Percentiles rank a stretch among this genome's conserved stretches.
These are phyloP conservation scores for Ophiostoma triangulosporum DNA, from an alignment of 2,329 filamentous ascomycete genomes.

Conservation along the genomic window DNA sequence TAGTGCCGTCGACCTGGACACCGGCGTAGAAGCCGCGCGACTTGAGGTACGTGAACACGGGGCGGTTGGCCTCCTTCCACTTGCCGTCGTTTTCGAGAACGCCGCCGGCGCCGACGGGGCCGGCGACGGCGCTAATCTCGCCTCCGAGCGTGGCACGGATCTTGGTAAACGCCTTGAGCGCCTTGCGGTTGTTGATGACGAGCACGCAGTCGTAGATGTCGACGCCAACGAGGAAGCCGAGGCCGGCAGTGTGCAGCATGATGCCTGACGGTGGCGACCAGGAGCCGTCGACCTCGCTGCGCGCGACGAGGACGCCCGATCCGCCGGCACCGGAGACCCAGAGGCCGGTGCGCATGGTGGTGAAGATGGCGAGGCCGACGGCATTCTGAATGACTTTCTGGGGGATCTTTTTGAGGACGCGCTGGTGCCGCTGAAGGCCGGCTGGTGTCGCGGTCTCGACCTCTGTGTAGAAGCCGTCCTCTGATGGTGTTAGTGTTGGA, in stretches of 20 bases:
- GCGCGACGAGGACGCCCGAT: slow-evolving; percentile 45
- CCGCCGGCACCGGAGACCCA: slow-evolving; percentile 44
- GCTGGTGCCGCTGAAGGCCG: slow-evolving; percentile 19
- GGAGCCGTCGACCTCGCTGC: slow-evolving; percentile 35
- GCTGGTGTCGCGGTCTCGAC: slow-evolving; percentile 10
- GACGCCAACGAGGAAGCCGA: slow-evolving; percentile 68
- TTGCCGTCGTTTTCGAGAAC: slow-evolving; percentile 44
- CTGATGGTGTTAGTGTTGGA: no score
- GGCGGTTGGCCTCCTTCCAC: slow-evolving; percentile 21
- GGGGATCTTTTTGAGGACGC: slow-evolving; percentile 41
- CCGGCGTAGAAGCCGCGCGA: slow-evolving; percentile 59
- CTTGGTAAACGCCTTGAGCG: slow-evolving; percentile 63
- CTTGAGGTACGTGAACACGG: slow-evolving; percentile 52
- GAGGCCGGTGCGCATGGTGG: slow-evolving; percentile 45
- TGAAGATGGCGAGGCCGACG: slow-evolving; percentile 59
- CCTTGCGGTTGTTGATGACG: slow-evolving; percentile 67
- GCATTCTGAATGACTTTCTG: slow-evolving; percentile 49
- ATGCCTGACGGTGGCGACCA: slow-evolving; percentile 77
- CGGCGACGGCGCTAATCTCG: slow-evolving; percentile 63
- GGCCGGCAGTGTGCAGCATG: slow-evolving; percentile 63
- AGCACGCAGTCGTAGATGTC: slow-evolving; percentile 86
- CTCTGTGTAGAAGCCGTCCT: slow-evolving; percentile 38
- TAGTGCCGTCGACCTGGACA: slow-evolving; percentile 58
- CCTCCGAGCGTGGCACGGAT: slow-evolving; percentile 65
- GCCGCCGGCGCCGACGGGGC: slow-evolving; percentile 56